These are phyloP conservation scores for Cutaneotrichosporon mucoides DNA, from an alignment of 1,284 basidiomycete genomes.

Conservation along the genomic window DNA sequence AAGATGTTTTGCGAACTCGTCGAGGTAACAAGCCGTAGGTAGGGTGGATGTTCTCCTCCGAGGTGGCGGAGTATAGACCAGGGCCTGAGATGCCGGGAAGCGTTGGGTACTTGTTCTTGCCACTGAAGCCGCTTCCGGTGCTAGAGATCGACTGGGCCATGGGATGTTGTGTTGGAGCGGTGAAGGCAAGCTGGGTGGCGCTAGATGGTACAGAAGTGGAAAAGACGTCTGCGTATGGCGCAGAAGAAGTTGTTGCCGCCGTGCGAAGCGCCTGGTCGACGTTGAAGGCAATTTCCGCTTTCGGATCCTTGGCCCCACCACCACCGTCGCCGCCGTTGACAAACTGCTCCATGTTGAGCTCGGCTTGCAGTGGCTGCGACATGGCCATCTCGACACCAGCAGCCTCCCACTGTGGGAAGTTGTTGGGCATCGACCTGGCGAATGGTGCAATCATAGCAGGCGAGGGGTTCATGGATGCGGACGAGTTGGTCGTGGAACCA, in stretches of 20 bases:
- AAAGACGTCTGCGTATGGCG: not conserved
- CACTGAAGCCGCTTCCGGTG: not conserved
- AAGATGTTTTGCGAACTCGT: slow-evolving; percentile 83
- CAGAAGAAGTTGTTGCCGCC: not conserved
- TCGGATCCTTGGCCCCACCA: slow-evolving; percentile 2
- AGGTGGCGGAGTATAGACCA: slow-evolving; percentile 35
- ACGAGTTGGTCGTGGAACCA: slow-evolving; percentile 51
- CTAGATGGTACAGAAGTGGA: slow-evolving; percentile 3
- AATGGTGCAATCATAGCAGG: slow-evolving; percentile 18
- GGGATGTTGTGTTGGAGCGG: not conserved
- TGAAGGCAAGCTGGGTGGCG: not conserved
- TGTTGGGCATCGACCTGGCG: slow-evolving; percentile 24
- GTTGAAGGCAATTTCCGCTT: slow-evolving; percentile 5
- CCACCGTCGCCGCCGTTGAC: slow-evolving; percentile 1
- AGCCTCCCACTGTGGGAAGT: slow-evolving; percentile 18
- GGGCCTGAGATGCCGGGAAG: slow-evolving; percentile 48
- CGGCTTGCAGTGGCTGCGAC: slow-evolving; percentile 20
- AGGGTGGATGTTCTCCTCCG: slow-evolving; percentile 48
- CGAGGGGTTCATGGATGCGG: slow-evolving; percentile 42
- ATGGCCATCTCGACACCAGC: slow-evolving; percentile 20
- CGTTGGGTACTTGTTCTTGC: slow-evolving; percentile 14
- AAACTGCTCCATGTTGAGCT: slow-evolving; percentile 24
- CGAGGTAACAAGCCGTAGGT: slow-evolving; percentile 61
- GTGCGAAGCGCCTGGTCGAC: not conserved
- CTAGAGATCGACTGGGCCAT: slow-evolving; percentile 5